A percentile compares a stretch with the other conserved stretches of the same genome.
These are phyloP conservation scores for Lathyrus oleraceus DNA, from an alignment of 306 rosid genomes.

Conservation along the genomic window DNA sequence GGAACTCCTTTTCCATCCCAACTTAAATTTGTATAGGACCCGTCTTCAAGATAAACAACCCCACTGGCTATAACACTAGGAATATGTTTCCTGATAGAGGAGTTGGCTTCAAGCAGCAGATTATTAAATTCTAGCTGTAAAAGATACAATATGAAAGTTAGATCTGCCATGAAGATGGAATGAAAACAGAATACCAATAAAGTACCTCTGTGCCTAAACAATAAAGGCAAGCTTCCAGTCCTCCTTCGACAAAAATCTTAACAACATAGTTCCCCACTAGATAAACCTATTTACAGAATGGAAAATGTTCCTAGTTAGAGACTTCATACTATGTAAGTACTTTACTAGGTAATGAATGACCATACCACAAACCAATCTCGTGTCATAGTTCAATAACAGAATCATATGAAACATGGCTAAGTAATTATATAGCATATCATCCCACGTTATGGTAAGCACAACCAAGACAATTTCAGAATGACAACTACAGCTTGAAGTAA, in stretches of 20 bases:
- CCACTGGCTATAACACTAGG: conserved; percentile 78
- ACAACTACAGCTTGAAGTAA: neutral
- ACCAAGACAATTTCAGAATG: neutral
- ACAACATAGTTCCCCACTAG: conserved; percentile 63
- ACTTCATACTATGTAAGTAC: conserved; percentile 11
- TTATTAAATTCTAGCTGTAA: conserved; percentile 80
- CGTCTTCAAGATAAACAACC: conserved; percentile 72
- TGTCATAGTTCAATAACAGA: conserved; percentile 22
- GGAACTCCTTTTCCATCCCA: conserved; percentile 89
- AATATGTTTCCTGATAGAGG: conserved; percentile 65
- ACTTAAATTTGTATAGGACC: conserved; percentile 56
- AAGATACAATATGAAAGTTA: conserved; percentile 38
- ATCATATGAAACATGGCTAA: neutral
- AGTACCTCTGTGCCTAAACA: conserved; percentile 91
- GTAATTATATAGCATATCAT: conserved; percentile 3
- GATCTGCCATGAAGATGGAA: conserved; percentile 34
- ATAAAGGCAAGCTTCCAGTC: conserved; percentile 81
- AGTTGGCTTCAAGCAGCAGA: conserved; percentile 59
- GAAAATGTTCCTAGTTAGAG: conserved; percentile 36
- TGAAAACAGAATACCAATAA: conserved; percentile 29
- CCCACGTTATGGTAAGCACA: neutral
- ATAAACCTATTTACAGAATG: conserved; percentile 64
- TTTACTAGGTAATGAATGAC: conserved; percentile 9
- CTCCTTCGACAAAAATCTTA: conserved; percentile 85
- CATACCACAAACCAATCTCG: conserved; percentile 24